Conservation (phyloP, 495 filamentous ascomycete genomes). For the Tirmania nivea region DNA sequence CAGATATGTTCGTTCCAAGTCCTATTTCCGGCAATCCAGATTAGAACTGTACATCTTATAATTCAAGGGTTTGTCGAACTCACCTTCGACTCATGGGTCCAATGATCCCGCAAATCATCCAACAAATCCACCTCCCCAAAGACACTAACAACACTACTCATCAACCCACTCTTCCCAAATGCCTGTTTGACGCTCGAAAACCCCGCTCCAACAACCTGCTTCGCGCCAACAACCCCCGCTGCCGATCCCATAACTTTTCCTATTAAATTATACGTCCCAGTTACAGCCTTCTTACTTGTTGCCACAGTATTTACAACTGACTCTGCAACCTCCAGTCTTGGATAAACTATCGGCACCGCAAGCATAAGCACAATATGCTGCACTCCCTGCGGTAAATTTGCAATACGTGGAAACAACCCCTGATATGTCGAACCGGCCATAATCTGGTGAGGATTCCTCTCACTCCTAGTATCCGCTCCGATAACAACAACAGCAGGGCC, state of each 20-base stretch:
- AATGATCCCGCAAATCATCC: constrained; percentile 85
- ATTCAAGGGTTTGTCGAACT: not conserved
- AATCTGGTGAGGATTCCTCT: constrained; percentile 74
- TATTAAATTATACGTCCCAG: constrained; percentile 79
- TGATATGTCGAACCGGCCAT: constrained; percentile 95
- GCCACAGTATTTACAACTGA: constrained; percentile 69
- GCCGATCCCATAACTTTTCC: constrained; percentile 87
- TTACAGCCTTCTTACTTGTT: constrained; percentile 91
- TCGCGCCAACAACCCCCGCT: constrained; percentile 83
- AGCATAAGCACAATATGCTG: constrained; percentile 95
- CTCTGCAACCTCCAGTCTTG: constrained; percentile 75
- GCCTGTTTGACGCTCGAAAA: constrained; percentile 90
- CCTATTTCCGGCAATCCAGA: constrained; percentile 24
- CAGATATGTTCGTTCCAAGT: constrained; percentile 87
- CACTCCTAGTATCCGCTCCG: constrained; percentile 75
- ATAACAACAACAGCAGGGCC: constrained; percentile 79
- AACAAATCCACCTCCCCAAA: constrained; percentile 94
- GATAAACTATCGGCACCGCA: constrained; percentile 75
- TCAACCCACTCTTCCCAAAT: constrained; percentile 80
- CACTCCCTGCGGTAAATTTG: constrained; percentile 70
- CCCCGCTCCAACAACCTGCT: constrained; percentile 69
- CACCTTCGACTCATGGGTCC: constrained; percentile 92
- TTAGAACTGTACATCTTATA: not conserved
- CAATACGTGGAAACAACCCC: constrained; percentile 87
- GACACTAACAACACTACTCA: constrained; percentile 82